Evolutionary conservation across 768 basidiomycete genomes (phyloP).

Genomic region (Podaxis pistillaris): DNA sequence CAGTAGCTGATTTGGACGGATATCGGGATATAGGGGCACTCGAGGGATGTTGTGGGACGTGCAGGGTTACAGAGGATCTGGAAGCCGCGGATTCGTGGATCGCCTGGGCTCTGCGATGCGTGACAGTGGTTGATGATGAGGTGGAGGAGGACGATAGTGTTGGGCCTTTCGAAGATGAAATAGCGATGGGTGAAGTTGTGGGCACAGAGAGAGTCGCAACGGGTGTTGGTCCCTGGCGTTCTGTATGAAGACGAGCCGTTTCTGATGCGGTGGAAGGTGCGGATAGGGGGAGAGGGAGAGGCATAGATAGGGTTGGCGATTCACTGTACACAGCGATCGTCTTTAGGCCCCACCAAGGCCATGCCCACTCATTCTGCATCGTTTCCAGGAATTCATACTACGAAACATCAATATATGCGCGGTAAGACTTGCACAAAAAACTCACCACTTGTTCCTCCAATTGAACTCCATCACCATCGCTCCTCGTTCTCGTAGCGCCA

Average conservation of each 20-base stretch:
- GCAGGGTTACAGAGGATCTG: background rate
- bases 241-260: background rate
- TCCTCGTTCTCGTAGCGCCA: background rate
- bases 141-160: background rate
- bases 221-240: background rate
- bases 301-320: slow-evolving; percentile 2
- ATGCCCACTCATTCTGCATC: slow-evolving; percentile 12
- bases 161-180: background rate
- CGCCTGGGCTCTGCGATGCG: background rate
- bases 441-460: slow-evolving; percentile 12
- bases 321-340: slow-evolving; percentile 7
- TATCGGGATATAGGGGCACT: slow-evolving; percentile 5
- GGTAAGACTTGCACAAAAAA: background rate
- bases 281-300: background rate
- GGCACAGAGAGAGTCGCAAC: background rate
- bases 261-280: background rate
- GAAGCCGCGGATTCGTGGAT: background rate
- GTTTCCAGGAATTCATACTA: slow-evolving; percentile 13
- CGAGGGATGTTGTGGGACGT: background rate
- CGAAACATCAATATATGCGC: background rate
- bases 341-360: slow-evolving; percentile 10
- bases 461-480: slow-evolving; percentile 8
- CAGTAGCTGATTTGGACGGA: background rate
- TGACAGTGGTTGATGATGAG: background rate
- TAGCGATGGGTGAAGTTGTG: background rate